phyloP scores from a whole-genome alignment of 164 flowering plant species.

The Chloranthus sessilifolius region DNA sequence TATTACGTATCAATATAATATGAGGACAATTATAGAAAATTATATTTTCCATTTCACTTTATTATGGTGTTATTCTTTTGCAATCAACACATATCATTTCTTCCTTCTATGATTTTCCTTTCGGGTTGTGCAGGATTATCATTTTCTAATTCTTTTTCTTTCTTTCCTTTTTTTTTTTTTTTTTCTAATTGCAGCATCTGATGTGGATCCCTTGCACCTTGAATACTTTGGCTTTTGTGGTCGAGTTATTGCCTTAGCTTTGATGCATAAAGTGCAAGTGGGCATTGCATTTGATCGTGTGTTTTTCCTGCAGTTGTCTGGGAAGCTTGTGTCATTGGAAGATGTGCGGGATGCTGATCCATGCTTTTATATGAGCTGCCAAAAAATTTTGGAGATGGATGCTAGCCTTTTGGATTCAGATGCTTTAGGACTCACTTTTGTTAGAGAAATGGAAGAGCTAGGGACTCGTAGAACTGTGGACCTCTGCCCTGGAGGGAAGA shows the following conservation, averaged over 20 bases:
- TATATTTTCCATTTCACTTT: neutral
- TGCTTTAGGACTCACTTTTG: constrained; percentile 82
- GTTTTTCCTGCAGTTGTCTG: constrained; percentile 77
- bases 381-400: constrained; percentile 79
- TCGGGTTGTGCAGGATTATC: neutral
- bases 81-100: neutral
- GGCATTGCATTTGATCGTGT: constrained; percentile 77
- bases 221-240: constrained; percentile 79
- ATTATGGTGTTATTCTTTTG: neutral
- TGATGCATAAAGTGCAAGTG: constrained; percentile 86
- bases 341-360: constrained; percentile 90
- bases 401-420: constrained; percentile 69
- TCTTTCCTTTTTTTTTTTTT: neutral
- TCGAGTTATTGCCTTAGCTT: constrained; percentile 75
- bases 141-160: neutral
- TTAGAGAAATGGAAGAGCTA: constrained; percentile 70
- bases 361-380: constrained; percentile 67
- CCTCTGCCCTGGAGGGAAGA: constrained; percentile 69
- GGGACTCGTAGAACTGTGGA: constrained; percentile 66
- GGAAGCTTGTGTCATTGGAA: constrained; percentile 49
- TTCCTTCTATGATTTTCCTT: neutral
- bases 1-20: too few relatives aligned
- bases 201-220: constrained; percentile 73
- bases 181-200: constrained; percentile 64
- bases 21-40: too few relatives aligned